A percentile compares a stretch with the other conserved stretches of the same genome.
Evolutionary conservation across 2,329 filamentous ascomycete species (phyloP).

Genomic region (Cordyceps fumosorosea): DNA sequence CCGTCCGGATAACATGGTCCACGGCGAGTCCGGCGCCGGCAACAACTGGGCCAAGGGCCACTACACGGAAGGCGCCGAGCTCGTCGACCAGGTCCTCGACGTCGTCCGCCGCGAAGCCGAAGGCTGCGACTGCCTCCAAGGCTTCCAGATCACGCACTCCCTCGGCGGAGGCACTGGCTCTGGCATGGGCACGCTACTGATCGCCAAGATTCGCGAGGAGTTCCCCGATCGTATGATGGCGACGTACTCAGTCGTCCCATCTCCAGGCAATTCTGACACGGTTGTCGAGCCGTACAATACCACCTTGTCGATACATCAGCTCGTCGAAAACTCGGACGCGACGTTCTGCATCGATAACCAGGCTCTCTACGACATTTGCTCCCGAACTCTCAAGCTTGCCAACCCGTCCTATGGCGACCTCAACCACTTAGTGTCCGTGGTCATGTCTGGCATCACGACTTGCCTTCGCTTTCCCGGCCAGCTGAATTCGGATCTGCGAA

Average conservation of each 20-base stretch:
- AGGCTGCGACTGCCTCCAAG: conserved; percentile 98
- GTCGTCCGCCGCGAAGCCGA: conserved; percentile 98
- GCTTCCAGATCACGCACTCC: conserved; percentile 99
- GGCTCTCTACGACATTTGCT: conserved; percentile 99
- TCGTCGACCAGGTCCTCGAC: conserved; percentile 95
- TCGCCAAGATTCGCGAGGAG: conserved; percentile 99
- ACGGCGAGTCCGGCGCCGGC: conserved; percentile 97
- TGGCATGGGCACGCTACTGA: conserved; percentile 98
- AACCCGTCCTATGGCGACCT: conserved; percentile 98
- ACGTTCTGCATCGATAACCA: conserved; percentile 99
- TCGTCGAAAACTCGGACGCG: conserved; percentile 99
- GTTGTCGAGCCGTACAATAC: conserved; percentile 99
- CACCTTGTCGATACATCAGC: conserved; percentile 95
- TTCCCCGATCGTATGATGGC: conserved; percentile 99
- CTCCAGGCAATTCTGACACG: conserved; percentile 98
- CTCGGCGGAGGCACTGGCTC: conserved; percentile 99
- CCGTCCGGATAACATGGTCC: conserved; percentile 99
- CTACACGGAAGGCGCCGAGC: conserved; percentile 98
- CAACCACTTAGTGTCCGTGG: conserved; percentile 98
- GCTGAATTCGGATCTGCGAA: conserved; percentile 99
- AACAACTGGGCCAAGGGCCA: conserved; percentile 99
- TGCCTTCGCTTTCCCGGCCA: conserved; percentile 98
- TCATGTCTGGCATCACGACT: conserved; percentile 99
- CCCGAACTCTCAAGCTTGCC: conserved; percentile 97
- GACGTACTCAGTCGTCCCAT: conserved; percentile 97